A percentile compares a stretch with the other conserved stretches of the same genome.
phyloP scores from a whole-genome alignment of 2,329 filamentous ascomycete species.

The Xylaria sp. region DNA sequence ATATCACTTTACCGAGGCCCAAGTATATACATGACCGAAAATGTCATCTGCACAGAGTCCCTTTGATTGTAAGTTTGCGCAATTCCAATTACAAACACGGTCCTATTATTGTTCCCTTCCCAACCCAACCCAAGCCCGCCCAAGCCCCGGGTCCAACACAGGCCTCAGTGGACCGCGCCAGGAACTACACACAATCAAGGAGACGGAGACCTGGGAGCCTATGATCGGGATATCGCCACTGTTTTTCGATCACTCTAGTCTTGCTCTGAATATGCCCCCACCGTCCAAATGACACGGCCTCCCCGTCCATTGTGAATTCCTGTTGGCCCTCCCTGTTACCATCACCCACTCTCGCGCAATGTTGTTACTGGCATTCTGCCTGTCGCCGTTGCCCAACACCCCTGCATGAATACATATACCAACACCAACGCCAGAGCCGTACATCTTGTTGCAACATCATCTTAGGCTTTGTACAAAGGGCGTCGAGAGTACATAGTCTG shows the following conservation, averaged over 20 bases:
- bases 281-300: not conserved
- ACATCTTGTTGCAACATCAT: not conserved
- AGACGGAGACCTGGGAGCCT: too few species aligned
- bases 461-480: not conserved
- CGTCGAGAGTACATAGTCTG: not conserved
- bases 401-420: not conserved
- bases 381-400: not conserved
- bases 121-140: not conserved
- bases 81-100: not conserved
- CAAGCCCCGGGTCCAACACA: not conserved
- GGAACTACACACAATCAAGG: too few species aligned
- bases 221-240: not conserved
- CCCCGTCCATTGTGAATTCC: not conserved
- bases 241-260: not conserved
- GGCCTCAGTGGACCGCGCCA: not conserved
- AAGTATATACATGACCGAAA: not conserved
- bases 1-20: not conserved
- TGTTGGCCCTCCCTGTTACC: not conserved
- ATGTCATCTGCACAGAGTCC: not conserved
- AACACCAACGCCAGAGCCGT: not conserved
- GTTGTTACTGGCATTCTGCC: too few species aligned
- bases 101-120: not conserved
- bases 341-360: not conserved
- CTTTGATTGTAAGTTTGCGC: not conserved
- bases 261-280: not conserved